A percentile compares a stretch with the other conserved stretches of the same genome.
phyloP scores from a whole-genome alignment of 805 yeast genomes.

The Limtongia smithiae region DNA sequence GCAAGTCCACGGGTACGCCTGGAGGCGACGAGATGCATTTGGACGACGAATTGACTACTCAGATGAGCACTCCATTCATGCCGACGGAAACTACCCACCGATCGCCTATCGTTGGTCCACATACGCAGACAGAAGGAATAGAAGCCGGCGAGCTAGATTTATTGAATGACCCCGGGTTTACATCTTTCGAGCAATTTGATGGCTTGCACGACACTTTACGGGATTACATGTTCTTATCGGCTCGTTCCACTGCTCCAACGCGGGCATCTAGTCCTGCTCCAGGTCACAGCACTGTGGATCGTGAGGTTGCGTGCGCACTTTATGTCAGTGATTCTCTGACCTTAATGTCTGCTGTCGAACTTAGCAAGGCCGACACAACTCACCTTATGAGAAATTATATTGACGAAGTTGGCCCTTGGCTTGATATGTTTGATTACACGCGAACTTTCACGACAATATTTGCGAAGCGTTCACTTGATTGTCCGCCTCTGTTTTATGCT shows the following conservation, averaged over 20 bases:
- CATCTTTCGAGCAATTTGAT: background rate
- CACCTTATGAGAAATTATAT: conserved; percentile 33
- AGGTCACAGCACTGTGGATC: background rate
- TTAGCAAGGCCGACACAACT: background rate
- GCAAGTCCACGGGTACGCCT: background rate
- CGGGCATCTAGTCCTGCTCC: too few relatives aligned
- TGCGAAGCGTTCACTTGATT: background rate
- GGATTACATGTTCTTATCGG: conserved; percentile 7
- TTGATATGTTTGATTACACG: conserved; percentile 31
- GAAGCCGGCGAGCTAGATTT: background rate
- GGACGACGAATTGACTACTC: background rate
- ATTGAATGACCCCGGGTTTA: background rate
- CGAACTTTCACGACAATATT: background rate
- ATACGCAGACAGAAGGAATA: background rate
- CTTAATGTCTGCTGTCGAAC: background rate
- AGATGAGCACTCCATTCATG: background rate
- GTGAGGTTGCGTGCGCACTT: background rate
- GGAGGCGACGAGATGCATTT: background rate
- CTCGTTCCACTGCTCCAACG: background rate
- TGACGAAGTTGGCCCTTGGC: conserved; percentile 42
- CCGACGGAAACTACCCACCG: too few relatives aligned
- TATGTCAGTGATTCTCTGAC: background rate
- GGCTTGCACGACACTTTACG: conserved; percentile 4
- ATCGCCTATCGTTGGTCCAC: too few relatives aligned
- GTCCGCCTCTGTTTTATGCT: conserved; percentile 35